A percentile compares a stretch with the other conserved stretches of the same genome.
These are phyloP conservation scores for Misopates orontium DNA, from an alignment of 257 asterid species.

Conservation along the genomic window DNA sequence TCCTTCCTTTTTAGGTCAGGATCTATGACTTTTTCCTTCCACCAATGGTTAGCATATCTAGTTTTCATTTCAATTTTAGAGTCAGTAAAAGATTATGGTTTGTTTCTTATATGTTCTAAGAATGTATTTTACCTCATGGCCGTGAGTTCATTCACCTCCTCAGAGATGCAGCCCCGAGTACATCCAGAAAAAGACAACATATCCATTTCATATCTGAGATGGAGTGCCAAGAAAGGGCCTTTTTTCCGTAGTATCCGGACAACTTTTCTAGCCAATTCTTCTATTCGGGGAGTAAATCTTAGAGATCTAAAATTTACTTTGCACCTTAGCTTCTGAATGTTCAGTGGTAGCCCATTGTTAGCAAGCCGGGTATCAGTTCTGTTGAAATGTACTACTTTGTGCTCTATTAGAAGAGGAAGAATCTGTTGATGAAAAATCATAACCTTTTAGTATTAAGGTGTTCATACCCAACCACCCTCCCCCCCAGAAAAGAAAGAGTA, in stretches of 20 bases:
- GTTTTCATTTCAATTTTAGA: background rate
- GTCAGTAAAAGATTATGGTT: no score
- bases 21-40: slow-evolving; percentile 58
- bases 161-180: slow-evolving; percentile 45
- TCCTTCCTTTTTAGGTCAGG: slow-evolving; percentile 48
- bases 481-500: no score
- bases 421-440: slow-evolving; percentile 35
- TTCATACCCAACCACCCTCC: no score
- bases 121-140: slow-evolving; percentile 42
- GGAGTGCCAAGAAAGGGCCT: slow-evolving; percentile 56
- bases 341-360: slow-evolving; percentile 47
- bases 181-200: slow-evolving; percentile 62
- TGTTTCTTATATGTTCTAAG: background rate
- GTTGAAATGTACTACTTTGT: slow-evolving; percentile 52
- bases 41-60: slow-evolving; percentile 50
- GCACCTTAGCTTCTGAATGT: slow-evolving; percentile 55
- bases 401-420: slow-evolving; percentile 52
- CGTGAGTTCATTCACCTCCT: slow-evolving; percentile 47
- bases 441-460: no score
- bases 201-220: slow-evolving; percentile 64
- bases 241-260: slow-evolving; percentile 35
- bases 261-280: slow-evolving; percentile 52
- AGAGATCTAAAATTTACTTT: slow-evolving; percentile 48
- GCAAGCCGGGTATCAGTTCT: slow-evolving; percentile 62
- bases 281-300: slow-evolving; percentile 44